Conservation (phyloP, 768 basidiomycete species). For the Boletus huronensis region DNA sequence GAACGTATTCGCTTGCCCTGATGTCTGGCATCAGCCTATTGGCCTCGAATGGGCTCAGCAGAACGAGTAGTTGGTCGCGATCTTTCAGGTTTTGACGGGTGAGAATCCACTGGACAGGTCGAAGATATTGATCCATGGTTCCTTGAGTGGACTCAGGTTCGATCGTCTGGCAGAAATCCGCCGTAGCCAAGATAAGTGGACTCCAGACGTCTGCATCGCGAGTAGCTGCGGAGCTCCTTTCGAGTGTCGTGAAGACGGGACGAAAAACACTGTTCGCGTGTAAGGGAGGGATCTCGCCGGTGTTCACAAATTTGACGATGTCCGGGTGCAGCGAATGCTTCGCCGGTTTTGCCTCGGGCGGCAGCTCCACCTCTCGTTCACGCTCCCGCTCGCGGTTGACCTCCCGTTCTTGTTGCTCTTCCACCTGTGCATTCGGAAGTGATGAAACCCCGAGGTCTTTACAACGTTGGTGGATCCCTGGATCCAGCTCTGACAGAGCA, state of each 20-base stretch:
- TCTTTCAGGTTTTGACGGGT: background rate
- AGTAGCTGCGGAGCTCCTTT: background rate
- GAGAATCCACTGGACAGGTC: constrained; percentile 25
- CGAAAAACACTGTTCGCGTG: constrained; percentile 19
- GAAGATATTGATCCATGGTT: constrained; percentile 10
- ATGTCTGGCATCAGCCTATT: constrained; percentile 38
- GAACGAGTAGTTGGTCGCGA: background rate
- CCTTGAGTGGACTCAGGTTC: background rate
- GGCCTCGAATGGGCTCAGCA: constrained; percentile 30
- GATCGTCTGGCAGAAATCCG: constrained; percentile 10
- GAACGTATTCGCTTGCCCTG: constrained; percentile 28
- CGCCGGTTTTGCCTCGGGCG: constrained; percentile 22
- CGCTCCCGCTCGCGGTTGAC: constrained; percentile 39
- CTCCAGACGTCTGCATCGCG: constrained; percentile 22
- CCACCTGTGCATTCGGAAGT: constrained; percentile 18
- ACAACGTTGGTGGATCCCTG: constrained; percentile 6
- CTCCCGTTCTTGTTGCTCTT: constrained; percentile 46
- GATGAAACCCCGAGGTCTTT: constrained; percentile 8
- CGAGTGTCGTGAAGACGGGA: constrained; percentile 9
- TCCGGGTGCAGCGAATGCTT: constrained; percentile 15
- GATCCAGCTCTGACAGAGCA: background rate
- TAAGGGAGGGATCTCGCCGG: constrained; percentile 20
- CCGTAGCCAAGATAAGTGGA: constrained; percentile 3
- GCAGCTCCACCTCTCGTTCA: constrained; percentile 37
- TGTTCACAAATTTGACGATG: constrained; percentile 20